Base-by-base conservation (phyloP, 1,284 basidiomycete species). In the Irpex sp. region DNA sequence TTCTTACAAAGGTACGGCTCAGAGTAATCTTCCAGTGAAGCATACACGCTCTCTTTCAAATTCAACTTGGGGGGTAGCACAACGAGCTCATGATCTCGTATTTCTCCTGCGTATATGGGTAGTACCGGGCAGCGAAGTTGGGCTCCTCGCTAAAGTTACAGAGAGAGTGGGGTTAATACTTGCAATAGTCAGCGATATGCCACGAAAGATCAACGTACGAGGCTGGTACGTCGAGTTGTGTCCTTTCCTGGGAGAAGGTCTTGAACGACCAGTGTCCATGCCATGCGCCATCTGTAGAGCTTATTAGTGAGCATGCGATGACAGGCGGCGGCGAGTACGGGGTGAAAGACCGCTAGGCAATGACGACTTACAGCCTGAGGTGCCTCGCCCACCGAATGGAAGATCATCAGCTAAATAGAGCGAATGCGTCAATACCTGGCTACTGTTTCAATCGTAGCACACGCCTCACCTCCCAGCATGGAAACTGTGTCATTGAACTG, bases 401-500 rank as follows among this genome's bases (percentile, higher is more conserved):
- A 60, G 16, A 28, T 63, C 62, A 28, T 60, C 47, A 8, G 47
- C 62, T 62, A 28, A 16, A 23, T 54, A 16, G 28, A 33, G 28
- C 28, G 28, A 6, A 33, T 33, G 5, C 28, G 28, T 33, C 28
- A 33, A 33, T 6, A 33, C 7, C 28, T 33, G 28, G 28, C 28
- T 33, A 33, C 28, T 33, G 28, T 33, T 33, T 33, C 28, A 33
- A 33, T 33, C 28, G 28, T 33, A 18, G 21, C 21, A 36, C 16
- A 33, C 16, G 21, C 58, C 12, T 33, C 47, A 77, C 80, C 68
- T 59, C 75, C 63, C 57, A 85, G 66, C 61, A 84, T 77, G 68
- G 80, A 74, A 59, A 81, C 67, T 0, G 77, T 78, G 62, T 86
- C 84, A 59, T 87, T 87, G 61, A 85, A 75, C 1, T 77, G 71